These are phyloP conservation scores for Pholiota adiposa DNA, from an alignment of 1,284 basidiomycete genomes.

Conservation along the genomic window DNA sequence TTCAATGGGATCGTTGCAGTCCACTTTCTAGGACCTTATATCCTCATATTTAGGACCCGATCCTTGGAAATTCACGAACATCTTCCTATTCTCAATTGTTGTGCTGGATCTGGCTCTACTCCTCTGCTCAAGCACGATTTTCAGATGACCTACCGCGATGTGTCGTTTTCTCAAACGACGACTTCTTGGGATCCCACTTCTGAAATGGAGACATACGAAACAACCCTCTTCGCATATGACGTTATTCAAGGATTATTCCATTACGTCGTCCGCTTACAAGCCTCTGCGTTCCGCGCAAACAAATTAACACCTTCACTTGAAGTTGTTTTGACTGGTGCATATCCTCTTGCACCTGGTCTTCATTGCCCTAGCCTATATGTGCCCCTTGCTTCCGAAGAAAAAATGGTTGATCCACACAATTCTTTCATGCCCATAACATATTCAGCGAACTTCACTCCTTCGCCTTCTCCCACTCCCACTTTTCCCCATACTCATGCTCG, in stretches of 20 bases:
- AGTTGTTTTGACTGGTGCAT: slow-evolving; percentile 26
- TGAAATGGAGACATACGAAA: slow-evolving; percentile 19
- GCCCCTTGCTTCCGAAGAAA: slow-evolving; percentile 2
- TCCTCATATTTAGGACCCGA: slow-evolving; percentile 53
- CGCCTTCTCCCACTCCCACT: slow-evolving; percentile 4
- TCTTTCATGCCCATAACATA: slow-evolving; percentile 6
- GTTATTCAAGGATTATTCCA: slow-evolving; percentile 56
- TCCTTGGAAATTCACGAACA: slow-evolving; percentile 50
- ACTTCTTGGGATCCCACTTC: slow-evolving; percentile 30
- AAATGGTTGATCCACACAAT: background rate
- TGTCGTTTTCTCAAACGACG: slow-evolving; percentile 42
- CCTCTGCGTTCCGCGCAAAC: background rate
- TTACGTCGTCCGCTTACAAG: slow-evolving; percentile 40
- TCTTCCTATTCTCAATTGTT: slow-evolving; percentile 9
- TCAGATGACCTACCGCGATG: slow-evolving; percentile 44
- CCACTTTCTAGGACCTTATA: slow-evolving; percentile 48
- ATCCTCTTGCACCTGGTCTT: slow-evolving; percentile 25
- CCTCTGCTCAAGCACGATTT: slow-evolving; percentile 37
- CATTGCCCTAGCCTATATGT: slow-evolving; percentile 7
- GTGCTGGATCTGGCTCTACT: slow-evolving; percentile 3
- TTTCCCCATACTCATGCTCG: slow-evolving; percentile 3
- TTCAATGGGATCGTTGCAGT: slow-evolving; percentile 54
- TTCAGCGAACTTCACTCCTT: slow-evolving; percentile 20
- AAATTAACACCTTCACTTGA: slow-evolving; percentile 19
- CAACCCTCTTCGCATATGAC: slow-evolving; percentile 50